A percentile compares a stretch with the other conserved stretches of the same genome.
These are phyloP conservation scores for Solanum appendiculatum DNA, from an alignment of 257 asterid species.

Conservation along the genomic window DNA sequence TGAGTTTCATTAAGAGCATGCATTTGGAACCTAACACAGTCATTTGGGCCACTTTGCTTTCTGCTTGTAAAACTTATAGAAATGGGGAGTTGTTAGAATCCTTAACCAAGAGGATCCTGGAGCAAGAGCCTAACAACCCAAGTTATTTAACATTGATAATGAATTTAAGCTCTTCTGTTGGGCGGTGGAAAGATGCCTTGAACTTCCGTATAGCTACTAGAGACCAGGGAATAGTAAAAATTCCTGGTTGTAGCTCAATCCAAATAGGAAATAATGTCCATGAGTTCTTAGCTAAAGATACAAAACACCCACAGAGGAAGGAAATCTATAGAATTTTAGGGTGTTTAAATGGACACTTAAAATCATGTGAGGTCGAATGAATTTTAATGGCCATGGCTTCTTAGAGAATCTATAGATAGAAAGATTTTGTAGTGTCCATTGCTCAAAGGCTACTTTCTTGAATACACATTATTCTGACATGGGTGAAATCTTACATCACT, in stretches of 20 bases:
- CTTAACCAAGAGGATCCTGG: slow-evolving; percentile 22
- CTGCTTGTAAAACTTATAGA: slow-evolving; percentile 36
- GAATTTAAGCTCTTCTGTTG: slow-evolving; percentile 28
- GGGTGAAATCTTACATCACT: background rate
- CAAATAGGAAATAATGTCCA: slow-evolving; percentile 44
- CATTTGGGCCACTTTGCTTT: slow-evolving; percentile 45
- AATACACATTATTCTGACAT: background rate
- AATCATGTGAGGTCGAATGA: slow-evolving; percentile 1
- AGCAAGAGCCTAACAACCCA: slow-evolving; percentile 34
- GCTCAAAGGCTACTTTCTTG: background rate
- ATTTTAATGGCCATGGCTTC: background rate
- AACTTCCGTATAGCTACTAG: slow-evolving; percentile 16
- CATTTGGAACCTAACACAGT: slow-evolving; percentile 36
- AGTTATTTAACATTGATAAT: slow-evolving; percentile 30
- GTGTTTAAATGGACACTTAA: slow-evolving; percentile 26
- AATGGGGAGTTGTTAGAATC: slow-evolving; percentile 20
- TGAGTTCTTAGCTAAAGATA: slow-evolving; percentile 45
- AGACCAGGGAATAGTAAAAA: slow-evolving; percentile 16
- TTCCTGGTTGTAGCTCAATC: slow-evolving; percentile 46
- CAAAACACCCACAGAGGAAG: slow-evolving; percentile 13
- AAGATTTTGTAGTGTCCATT: background rate
- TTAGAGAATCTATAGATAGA: background rate
- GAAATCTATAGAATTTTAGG: slow-evolving; percentile 24
- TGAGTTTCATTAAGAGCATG: slow-evolving; percentile 28
- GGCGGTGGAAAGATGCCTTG: slow-evolving; percentile 28